phyloP scores from a whole-genome alignment of 2,329 filamentous ascomycete species.

The Claviceps pusilla region DNA sequence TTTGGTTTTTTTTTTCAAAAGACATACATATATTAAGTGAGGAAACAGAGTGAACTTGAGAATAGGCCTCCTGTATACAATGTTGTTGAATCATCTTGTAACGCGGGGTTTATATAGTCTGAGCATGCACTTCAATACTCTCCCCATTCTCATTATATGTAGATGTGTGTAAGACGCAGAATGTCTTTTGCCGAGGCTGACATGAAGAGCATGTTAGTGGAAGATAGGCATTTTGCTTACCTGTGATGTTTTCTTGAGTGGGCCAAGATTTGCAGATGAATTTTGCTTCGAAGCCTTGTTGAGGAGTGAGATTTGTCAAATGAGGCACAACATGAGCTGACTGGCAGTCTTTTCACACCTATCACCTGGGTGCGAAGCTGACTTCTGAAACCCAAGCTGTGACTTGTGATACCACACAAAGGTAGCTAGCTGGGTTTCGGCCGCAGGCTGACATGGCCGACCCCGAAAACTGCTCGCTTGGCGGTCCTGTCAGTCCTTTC shows the following conservation, averaged over 20 bases:
- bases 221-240: not conserved
- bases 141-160: too few relatives aligned
- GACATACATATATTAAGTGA: too few relatives aligned
- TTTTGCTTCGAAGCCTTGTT: not conserved
- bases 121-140: too few relatives aligned
- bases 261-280: not conserved
- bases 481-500: not conserved
- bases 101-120: too few relatives aligned
- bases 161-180: too few relatives aligned
- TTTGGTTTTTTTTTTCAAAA: too few relatives aligned
- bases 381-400: not conserved
- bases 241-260: not conserved
- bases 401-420: not conserved
- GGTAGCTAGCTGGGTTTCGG: not conserved
- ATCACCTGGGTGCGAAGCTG: not conserved
- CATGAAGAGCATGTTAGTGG: too few relatives aligned
- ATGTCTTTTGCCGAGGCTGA: too few relatives aligned
- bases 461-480: too few relatives aligned
- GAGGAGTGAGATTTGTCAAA: not conserved
- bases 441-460: not conserved
- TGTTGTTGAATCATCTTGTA: too few relatives aligned
- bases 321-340: not conserved
- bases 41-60: too few relatives aligned
- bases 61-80: too few relatives aligned
- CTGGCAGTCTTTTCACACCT: not conserved